Conservation (phyloP, 192 early-diverging fungal genomes). For the Gaertneriomyces sp. region DNA sequence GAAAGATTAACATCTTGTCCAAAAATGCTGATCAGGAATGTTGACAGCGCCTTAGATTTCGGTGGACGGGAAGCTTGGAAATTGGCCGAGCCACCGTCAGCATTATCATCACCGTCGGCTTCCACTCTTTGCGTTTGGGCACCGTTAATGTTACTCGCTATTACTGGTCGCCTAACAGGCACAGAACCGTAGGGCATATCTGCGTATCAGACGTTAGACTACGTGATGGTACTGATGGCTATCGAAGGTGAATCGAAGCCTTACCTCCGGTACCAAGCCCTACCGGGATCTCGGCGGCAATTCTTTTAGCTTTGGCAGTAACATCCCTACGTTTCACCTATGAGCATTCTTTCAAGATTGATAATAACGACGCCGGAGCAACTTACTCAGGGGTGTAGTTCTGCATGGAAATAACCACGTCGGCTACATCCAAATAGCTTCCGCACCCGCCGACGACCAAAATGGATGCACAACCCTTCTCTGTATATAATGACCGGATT, state of each 20-base stretch:
- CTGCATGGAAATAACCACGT: constrained; percentile 48
- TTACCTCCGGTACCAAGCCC: constrained; percentile 6
- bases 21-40: constrained; percentile 27
- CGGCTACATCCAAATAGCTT: constrained; percentile 55
- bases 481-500: constrained; percentile 34
- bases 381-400: constrained; percentile 34
- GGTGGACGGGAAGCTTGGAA: neutral
- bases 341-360: neutral
- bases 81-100: neutral
- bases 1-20: constrained; percentile 43
- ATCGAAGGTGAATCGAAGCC: neutral
- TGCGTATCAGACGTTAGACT: too few species aligned
- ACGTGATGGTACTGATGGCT: too few species aligned
- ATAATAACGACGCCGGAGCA: neutral
- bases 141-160: too few species aligned
- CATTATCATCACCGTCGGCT: neutral
- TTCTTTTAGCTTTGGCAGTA: constrained; percentile 33
- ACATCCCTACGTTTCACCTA: constrained; percentile 25
- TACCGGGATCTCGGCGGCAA: constrained; percentile 36
- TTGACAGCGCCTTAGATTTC: constrained; percentile 18
- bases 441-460: constrained; percentile 58
- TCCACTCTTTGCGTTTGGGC: too few species aligned
- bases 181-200: too few species aligned
- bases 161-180: too few species aligned
- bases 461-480: constrained; percentile 39